Evolutionary conservation across 2,329 filamentous ascomycete genomes (phyloP).

Genomic region (Neonectria neomacrospora): DNA sequence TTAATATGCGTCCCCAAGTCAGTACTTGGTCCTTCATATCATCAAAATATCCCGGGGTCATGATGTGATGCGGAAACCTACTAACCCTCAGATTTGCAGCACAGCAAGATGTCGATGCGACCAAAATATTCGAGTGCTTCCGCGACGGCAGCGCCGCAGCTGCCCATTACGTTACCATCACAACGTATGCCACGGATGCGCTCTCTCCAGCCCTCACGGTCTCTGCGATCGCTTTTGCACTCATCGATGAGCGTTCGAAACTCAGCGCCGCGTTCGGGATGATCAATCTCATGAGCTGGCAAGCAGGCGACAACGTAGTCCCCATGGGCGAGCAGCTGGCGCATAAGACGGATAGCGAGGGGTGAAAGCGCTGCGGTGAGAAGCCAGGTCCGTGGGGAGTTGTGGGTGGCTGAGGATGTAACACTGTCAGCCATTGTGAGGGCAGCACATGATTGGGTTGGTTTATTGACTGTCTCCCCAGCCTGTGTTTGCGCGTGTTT

Average conservation of each 20-base stretch:
- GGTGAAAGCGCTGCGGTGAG: constrained; percentile 88
- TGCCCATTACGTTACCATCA: constrained; percentile 70
- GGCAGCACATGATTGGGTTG: constrained; percentile 38
- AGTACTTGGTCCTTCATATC: constrained; percentile 18
- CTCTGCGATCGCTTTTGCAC: constrained; percentile 70
- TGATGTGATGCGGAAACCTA: constrained; percentile 7
- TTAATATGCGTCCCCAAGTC: constrained; percentile 20
- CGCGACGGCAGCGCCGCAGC: constrained; percentile 87
- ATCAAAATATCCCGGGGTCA: neutral
- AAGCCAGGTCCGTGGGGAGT: constrained; percentile 90
- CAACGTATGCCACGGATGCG: constrained; percentile 75
- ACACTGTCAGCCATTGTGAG: constrained; percentile 48
- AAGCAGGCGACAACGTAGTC: constrained; percentile 91
- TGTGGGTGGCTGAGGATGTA: constrained; percentile 67
- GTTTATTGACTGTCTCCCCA: neutral
- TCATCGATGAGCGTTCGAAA: constrained; percentile 83
- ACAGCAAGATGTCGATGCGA: constrained; percentile 88
- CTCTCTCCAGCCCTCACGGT: constrained; percentile 82
- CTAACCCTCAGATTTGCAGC: constrained; percentile 86
- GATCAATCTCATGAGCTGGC: constrained; percentile 80
- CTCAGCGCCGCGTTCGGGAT: constrained; percentile 79
- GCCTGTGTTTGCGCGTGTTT: neutral
- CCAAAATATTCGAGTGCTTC: constrained; percentile 88
- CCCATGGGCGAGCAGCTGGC: constrained; percentile 86
- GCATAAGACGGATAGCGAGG: constrained; percentile 83